These are phyloP conservation scores for Aspergillus bridgeri DNA, from an alignment of 495 filamentous ascomycete genomes.

Conservation along the genomic window DNA sequence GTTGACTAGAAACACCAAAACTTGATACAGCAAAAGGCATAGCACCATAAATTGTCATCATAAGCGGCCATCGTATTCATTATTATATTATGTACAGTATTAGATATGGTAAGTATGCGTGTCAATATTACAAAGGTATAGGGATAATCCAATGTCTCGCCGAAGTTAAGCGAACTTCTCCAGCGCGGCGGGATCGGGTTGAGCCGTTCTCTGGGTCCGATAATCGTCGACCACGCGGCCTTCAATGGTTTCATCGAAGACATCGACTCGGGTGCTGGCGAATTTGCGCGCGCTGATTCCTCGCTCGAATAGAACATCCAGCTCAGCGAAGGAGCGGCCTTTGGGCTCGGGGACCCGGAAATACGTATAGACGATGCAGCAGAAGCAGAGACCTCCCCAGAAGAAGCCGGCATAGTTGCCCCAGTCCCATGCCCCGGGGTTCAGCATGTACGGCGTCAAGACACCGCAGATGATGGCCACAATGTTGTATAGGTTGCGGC, in stretches of 20 bases:
- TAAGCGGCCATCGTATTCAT: constrained; percentile 19
- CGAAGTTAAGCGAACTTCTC: constrained; percentile 26
- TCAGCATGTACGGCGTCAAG: constrained; percentile 73
- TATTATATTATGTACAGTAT: constrained; percentile 15
- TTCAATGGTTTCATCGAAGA: constrained; percentile 61
- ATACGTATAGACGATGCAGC: constrained; percentile 69
- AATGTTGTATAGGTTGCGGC: constrained; percentile 70
- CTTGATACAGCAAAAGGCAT: not conserved
- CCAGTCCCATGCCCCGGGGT: constrained; percentile 73
- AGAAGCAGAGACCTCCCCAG: constrained; percentile 71
- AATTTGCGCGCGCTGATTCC: constrained; percentile 67
- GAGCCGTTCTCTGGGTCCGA: constrained; percentile 25
- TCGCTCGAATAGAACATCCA: constrained; percentile 70
- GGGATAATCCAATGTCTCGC: no score
- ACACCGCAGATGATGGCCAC: constrained; percentile 66
- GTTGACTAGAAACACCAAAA: not conserved
- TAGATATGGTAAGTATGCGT: constrained; percentile 2
- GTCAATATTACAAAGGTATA: constrained; percentile 15
- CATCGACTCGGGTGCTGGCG: constrained; percentile 58
- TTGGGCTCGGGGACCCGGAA: constrained; percentile 72
- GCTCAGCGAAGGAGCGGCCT: constrained; percentile 68
- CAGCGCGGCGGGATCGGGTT: constrained; percentile 23
- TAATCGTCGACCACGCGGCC: constrained; percentile 48
- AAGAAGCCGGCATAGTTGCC: constrained; percentile 77
- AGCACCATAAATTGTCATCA: not conserved